Evolutionary conservation across 208 protist genomes (phyloP).

Genomic region (Trypanosomatidae sp.): DNA sequence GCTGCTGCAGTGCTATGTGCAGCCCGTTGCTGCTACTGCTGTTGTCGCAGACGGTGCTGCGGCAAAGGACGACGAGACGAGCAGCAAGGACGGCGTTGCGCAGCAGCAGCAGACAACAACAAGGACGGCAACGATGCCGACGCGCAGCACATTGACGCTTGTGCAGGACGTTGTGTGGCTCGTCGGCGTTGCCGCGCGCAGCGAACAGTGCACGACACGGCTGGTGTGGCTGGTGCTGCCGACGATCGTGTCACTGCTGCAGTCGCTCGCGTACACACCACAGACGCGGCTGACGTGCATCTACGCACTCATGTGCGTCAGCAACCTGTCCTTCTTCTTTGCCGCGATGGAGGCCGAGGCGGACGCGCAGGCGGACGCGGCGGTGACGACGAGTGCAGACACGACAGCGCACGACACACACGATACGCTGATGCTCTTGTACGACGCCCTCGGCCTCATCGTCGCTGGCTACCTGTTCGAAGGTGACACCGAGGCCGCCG

Average conservation of each 20-base stretch:
- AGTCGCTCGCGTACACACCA: slow-evolving; percentile 15
- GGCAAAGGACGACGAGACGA: not conserved
- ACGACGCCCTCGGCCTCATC: slow-evolving; percentile 27
- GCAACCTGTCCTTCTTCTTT: slow-evolving; percentile 76
- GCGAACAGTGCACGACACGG: slow-evolving; percentile 19
- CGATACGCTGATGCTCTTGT: slow-evolving; percentile 19
- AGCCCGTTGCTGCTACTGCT: not conserved
- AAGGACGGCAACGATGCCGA: too few species aligned
- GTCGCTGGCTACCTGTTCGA: slow-evolving; percentile 58
- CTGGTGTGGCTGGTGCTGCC: slow-evolving; percentile 28
- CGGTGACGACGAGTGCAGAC: not conserved
- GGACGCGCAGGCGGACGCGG: not conserved
- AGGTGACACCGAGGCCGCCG: slow-evolving; percentile 52
- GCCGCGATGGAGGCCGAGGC: slow-evolving; percentile 20
- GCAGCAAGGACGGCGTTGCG: too few species aligned
- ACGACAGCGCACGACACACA: not conserved
- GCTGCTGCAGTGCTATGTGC: not conserved
- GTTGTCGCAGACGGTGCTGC: too few species aligned
- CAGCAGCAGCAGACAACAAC: too few species aligned
- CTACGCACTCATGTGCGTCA: slow-evolving; percentile 69
- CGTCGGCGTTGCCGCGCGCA: slow-evolving; percentile 43
- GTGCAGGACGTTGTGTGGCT: slow-evolving; percentile 57
- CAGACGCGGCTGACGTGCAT: slow-evolving; percentile 25
- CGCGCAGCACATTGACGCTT: slow-evolving; percentile 8
- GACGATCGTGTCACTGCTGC: slow-evolving; percentile 23